Percentiles rank a stretch among this genome's conserved stretches.
Conservation (phyloP, 345 rosid species). For the Citrus sinensis region DNA sequence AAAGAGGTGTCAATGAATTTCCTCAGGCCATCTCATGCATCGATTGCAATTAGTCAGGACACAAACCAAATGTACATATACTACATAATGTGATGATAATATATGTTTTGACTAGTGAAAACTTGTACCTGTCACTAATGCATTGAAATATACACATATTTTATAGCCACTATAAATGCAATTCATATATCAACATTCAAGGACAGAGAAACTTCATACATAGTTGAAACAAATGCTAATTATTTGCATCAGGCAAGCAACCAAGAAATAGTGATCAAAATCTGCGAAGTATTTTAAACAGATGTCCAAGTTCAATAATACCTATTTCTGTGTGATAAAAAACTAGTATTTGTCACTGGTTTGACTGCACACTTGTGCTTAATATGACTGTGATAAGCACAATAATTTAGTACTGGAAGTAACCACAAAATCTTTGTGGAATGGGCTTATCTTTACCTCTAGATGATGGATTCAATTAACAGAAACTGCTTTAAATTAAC, state of each 20-base stretch:
- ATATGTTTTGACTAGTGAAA: not conserved
- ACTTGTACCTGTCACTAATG: not conserved
- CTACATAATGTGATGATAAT: not conserved
- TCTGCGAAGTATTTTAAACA: not conserved
- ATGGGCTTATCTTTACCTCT: not conserved
- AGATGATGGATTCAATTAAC: not conserved
- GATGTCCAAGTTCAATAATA: not conserved
- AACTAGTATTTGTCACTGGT: not conserved
- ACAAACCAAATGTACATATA: not conserved
- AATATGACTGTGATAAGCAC: not conserved
- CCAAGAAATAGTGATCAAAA: not conserved
- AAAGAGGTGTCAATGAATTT: constrained; percentile 11
- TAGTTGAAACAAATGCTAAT: not conserved
- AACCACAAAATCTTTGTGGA: not conserved
- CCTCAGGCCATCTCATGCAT: not conserved
- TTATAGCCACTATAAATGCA: not conserved
- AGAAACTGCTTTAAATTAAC: not conserved
- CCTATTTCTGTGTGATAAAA: not conserved
- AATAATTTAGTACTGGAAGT: not conserved
- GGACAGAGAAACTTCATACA: not conserved
- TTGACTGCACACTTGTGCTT: not conserved
- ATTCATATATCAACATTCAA: not conserved
- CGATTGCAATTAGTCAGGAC: not conserved
- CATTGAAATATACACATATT: not conserved
- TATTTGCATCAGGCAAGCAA: not conserved